Evolutionary conservation across 73 alveolate species (phyloP), one percentile per base, ranked within the genome.

Genomic region (Breviolum minutum): DNA sequence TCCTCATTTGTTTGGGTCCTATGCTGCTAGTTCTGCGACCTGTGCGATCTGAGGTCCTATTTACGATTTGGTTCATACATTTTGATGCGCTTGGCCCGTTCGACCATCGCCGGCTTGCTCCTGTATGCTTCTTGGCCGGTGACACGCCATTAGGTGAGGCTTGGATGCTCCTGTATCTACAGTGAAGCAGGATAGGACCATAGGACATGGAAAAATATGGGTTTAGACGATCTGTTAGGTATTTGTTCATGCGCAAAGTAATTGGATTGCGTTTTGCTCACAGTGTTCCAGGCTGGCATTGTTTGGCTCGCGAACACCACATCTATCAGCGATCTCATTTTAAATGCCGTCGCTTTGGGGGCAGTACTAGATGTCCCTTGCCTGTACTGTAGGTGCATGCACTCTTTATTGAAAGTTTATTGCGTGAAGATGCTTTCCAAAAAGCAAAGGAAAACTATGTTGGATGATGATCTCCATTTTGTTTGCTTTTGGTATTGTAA

Each of bases 231-330:
- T 40, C 54, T 40, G 54, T 3, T 40, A 2, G 54, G 54, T 40
- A 40, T 40, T 40, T 40, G 54, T 40, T 30, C 40, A 73, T 0
- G 48, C 20, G 40, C 54, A 13, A 8, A 73, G 82, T 29, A 73
- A 73, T 8, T 17, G 40, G 1, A 30, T 13, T 73, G 82, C 82
- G 20, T 29, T 9, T 5, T 19, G 30, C 24, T 30, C 32, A 22
- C 0, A 0, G 8, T 79, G 64, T 32, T 77, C 7, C 24, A 90
- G 40, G 97, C 97, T 22, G 97, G 97, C 30, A 90, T 90, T 73
- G 87, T 90, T 13, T 90, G 97, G 97, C 97, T 90, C 14, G 97
- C 88, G 13, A 90, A 90, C 30, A 90, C 97, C 29, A 90, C 97
- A n/a, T 90, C 97, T 27, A 90, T 90, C 30, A 48, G 88, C 12